Evolutionary conservation across 2,329 filamentous ascomycete species (phyloP).

Genomic region (Colletotrichum orbiculare): DNA sequence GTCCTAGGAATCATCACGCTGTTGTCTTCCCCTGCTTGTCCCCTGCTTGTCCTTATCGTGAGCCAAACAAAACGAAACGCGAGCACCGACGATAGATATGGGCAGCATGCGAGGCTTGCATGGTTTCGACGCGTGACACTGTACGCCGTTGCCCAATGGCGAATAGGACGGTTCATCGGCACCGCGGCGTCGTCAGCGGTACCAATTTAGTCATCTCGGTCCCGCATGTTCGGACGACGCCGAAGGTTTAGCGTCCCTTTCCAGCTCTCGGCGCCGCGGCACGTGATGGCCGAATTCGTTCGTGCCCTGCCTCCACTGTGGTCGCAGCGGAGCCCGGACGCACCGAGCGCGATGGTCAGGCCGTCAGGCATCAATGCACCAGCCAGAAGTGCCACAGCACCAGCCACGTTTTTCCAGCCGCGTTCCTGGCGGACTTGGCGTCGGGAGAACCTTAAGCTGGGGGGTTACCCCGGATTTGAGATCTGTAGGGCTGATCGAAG

Average conservation of each 20-base stretch:
- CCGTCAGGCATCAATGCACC: conserved; percentile 18
- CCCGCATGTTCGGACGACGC: conserved; percentile 37
- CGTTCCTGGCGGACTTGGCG: conserved; percentile 30
- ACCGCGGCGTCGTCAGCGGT: conserved; percentile 36
- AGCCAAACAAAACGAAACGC: background rate
- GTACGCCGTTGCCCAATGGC: conserved; percentile 4
- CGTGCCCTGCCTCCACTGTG: conserved; percentile 15
- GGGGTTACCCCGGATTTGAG: conserved; percentile 37
- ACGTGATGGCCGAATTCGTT: conserved; percentile 25
- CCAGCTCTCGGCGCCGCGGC: conserved; percentile 18
- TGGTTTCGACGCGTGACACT: conserved; percentile 18
- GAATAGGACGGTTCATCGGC: conserved; percentile 33
- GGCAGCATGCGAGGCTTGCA: conserved; percentile 15
- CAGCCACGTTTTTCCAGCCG: conserved; percentile 31
- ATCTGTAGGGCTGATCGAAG: conserved; percentile 36
- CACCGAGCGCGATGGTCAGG: conserved; percentile 16
- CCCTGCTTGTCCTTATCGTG: background rate
- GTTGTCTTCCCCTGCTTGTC: background rate
- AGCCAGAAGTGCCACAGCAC: conserved; percentile 10
- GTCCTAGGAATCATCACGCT: conserved; percentile 4
- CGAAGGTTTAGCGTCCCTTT: conserved; percentile 36
- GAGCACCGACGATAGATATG: conserved; percentile 12
- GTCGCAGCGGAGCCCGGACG: conserved; percentile 6
- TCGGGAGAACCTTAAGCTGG: conserved; percentile 26
- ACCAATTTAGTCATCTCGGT: conserved; percentile 15